A percentile compares a stretch with the other conserved stretches of the same genome.
Evolutionary conservation across 2,329 filamentous ascomycete species (phyloP).

Genomic region (Akanthomyces dipterigenus): DNA sequence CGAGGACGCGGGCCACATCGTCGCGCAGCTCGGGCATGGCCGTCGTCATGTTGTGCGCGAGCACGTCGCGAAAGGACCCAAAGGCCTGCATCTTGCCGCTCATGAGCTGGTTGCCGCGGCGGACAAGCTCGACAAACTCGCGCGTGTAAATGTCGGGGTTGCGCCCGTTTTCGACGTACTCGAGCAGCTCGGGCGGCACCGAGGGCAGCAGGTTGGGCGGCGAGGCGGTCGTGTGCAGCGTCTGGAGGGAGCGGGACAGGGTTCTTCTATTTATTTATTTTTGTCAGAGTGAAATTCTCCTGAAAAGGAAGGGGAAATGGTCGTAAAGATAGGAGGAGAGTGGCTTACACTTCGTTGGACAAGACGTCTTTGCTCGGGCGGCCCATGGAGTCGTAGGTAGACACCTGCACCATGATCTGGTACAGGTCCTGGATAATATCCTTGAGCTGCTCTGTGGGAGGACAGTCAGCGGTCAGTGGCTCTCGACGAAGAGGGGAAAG

Average conservation of each 20-base stretch:
- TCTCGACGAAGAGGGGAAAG: not conserved
- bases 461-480: slow-evolving; percentile 11
- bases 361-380: slow-evolving; percentile 50
- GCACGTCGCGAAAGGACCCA: slow-evolving; percentile 51
- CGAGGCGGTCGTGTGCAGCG: slow-evolving; percentile 34
- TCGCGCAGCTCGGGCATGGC: slow-evolving; percentile 53
- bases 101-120: slow-evolving; percentile 60
- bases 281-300: not conserved
- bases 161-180: slow-evolving; percentile 64
- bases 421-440: slow-evolving; percentile 58
- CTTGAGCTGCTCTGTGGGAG: slow-evolving; percentile 46
- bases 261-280: slow-evolving; percentile 27
- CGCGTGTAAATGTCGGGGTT: slow-evolving; percentile 70
- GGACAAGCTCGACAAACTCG: slow-evolving; percentile 64
- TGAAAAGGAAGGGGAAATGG: no score
- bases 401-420: slow-evolving; percentile 56
- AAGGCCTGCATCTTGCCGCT: slow-evolving; percentile 59
- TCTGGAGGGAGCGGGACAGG: slow-evolving; percentile 32
- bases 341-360: slow-evolving; percentile 40
- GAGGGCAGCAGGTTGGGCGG: slow-evolving; percentile 38
- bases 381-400: slow-evolving; percentile 50
- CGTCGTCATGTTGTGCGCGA: slow-evolving; percentile 50
- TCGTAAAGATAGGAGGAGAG: not conserved
- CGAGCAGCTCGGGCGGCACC: slow-evolving; percentile 56
- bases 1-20: slow-evolving; percentile 46